Conservation (phyloP, 176 grass and related monocot species). For the Microstegium vimineum region DNA sequence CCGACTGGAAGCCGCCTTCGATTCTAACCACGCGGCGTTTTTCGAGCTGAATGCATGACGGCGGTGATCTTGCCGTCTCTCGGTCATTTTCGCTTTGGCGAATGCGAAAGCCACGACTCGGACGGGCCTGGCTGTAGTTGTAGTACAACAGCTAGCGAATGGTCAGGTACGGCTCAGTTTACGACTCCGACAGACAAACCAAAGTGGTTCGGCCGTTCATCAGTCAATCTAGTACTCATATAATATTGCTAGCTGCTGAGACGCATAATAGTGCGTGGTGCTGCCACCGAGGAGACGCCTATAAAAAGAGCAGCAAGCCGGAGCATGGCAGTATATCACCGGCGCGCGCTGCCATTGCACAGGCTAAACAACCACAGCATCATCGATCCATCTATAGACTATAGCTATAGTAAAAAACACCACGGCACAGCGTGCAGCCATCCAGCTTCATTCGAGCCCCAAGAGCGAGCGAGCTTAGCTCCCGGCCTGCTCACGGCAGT, state of each 20-base stretch:
- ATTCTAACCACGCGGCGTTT: not conserved
- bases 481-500: too few species aligned
- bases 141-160: not conserved
- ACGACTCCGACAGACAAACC: not conserved
- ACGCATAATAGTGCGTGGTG: too few species aligned
- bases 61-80: not conserved
- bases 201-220: not conserved
- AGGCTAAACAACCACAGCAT: not conserved
- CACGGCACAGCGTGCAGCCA: too few species aligned
- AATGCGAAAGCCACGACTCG: not conserved
- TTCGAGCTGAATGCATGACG: not conserved
- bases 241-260: not conserved
- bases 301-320: slow-evolving; percentile 10
- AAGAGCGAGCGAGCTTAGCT: too few species aligned
- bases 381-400: too few species aligned
- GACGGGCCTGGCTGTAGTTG: too few species aligned
- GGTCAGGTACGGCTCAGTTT: not conserved
- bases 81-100: not conserved
- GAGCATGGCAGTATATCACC: not conserved
- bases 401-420: not conserved
- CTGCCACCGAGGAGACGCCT: not conserved
- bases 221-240: not conserved
- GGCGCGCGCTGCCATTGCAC: not conserved
- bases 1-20: not conserved
- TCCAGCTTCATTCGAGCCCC: too few species aligned